phyloP scores from a whole-genome alignment of 805 yeast genomes.

The Pichia cephalocereana region DNA sequence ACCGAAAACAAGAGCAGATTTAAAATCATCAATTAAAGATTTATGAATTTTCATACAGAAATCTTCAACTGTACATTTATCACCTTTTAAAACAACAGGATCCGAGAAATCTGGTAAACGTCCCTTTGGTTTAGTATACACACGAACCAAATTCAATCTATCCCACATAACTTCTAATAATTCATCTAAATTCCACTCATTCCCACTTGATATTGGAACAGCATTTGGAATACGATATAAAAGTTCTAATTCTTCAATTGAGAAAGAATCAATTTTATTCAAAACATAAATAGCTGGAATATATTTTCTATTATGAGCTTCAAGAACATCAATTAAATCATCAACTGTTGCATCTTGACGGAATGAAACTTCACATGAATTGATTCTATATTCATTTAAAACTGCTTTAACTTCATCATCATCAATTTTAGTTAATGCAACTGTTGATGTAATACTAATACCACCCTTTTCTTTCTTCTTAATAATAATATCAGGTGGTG shows the following conservation, averaged over 20 bases:
- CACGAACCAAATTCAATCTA: conserved; percentile 80
- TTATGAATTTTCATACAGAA: conserved; percentile 96
- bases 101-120: conserved; percentile 86
- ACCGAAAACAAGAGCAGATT: conserved; percentile 89
- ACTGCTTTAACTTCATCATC: conserved; percentile 93
- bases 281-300: conserved; percentile 93
- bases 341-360: conserved; percentile 98
- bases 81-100: conserved; percentile 85
- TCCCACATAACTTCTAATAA: conserved; percentile 94
- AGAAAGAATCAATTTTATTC: conserved; percentile 92
- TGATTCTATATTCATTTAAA: conserved; percentile 88
- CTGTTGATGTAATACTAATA: conserved; percentile 85
- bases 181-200: conserved; percentile 96
- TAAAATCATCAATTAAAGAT: conserved; percentile 85
- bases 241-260: conserved; percentile 86
- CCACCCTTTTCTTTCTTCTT: conserved; percentile 96
- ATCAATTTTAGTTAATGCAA: conserved; percentile 83
- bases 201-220: conserved; percentile 91
- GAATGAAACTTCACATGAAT: conserved; percentile 92
- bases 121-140: conserved; percentile 96
- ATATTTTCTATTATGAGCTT: conserved; percentile 82
- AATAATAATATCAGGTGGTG: conserved; percentile 86
- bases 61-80: conserved; percentile 81
- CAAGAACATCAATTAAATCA: conserved; percentile 89
- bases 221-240: conserved; percentile 92